Percentiles rank a stretch among this genome's conserved stretches.
Conservation (phyloP, 768 basidiomycete species). For the Mycena latifolia region DNA sequence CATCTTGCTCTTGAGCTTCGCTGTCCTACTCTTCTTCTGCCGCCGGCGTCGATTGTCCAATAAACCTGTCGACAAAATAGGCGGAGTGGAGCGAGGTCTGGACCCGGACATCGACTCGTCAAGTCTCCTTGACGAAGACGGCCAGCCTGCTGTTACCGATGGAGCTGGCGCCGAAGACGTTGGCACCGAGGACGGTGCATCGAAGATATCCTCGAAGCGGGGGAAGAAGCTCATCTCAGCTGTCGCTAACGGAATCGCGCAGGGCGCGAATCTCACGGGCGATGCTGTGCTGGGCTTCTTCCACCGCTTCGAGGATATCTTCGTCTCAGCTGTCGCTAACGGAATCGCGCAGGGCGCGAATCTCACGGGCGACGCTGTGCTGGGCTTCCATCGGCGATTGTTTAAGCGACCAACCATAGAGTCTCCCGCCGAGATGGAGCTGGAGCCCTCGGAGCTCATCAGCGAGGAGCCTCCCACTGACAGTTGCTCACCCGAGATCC, state of each 20-base stretch:
- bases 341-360: conserved; percentile 3
- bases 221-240: not conserved
- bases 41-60: not conserved
- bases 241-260: not conserved
- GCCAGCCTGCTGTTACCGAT: conserved; percentile 14
- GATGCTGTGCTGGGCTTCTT: not conserved
- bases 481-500: too few species aligned
- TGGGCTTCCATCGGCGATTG: not conserved
- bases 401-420: not conserved
- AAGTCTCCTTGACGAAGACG: conserved; percentile 1
- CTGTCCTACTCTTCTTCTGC: too few species aligned
- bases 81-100: not conserved
- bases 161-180: too few species aligned
- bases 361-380: conserved; percentile 3
- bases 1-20: too few species aligned
- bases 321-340: not conserved
- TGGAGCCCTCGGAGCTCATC: not conserved
- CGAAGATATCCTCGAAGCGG: not conserved
- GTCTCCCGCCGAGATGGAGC: conserved; percentile 1
- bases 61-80: not conserved
- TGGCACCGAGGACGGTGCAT: not conserved
- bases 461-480: not conserved
- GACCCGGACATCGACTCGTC: conserved; percentile 7
- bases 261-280: conserved; percentile 6
- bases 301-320: too few species aligned